A percentile compares a stretch with the other conserved stretches of the same genome.
Evolutionary conservation across 805 yeast genomes (phyloP).

Genomic region (Ogataea nakhonphanomensis): DNA sequence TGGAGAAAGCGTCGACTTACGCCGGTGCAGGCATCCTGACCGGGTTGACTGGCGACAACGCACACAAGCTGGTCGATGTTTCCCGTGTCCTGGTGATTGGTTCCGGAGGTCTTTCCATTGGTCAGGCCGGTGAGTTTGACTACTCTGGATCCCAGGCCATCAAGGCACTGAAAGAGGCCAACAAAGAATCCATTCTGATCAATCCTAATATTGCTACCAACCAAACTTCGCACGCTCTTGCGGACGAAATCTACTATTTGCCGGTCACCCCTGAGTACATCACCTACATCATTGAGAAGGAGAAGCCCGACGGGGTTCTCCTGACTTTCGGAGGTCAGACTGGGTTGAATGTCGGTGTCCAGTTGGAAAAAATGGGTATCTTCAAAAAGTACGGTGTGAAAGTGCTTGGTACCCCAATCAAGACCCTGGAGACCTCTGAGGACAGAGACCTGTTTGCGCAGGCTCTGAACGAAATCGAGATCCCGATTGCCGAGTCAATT

Average conservation of each 20-base stretch:
- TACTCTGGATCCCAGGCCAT: slow-evolving; percentile 97
- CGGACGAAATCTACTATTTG: slow-evolving; percentile 91
- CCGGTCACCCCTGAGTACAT: slow-evolving; percentile 98
- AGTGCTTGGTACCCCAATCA: slow-evolving; percentile 96
- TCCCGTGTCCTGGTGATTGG: slow-evolving; percentile 88
- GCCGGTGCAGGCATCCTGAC: slow-evolving; percentile 63
- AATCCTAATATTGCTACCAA: slow-evolving; percentile 97
- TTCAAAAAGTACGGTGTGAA: slow-evolving; percentile 87
- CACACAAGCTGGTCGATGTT: slow-evolving; percentile 73
- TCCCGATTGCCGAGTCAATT: slow-evolving; percentile 94
- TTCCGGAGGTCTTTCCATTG: slow-evolving; percentile 95
- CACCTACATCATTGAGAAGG: slow-evolving; percentile 91
- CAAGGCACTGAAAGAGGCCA: slow-evolving; percentile 89
- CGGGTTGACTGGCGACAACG: slow-evolving; percentile 55
- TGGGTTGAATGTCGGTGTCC: slow-evolving; percentile 92
- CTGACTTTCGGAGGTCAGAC: slow-evolving; percentile 99
- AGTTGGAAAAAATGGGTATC: slow-evolving; percentile 91
- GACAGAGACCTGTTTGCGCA: slow-evolving; percentile 95
- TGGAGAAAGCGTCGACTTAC: slow-evolving; percentile 38
- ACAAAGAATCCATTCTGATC: slow-evolving; percentile 78
- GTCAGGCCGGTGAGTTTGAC: slow-evolving; percentile 98
- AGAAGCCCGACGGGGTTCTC: slow-evolving; percentile 92
- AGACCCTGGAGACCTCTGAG: slow-evolving; percentile 93
- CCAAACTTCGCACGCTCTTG: slow-evolving; percentile 92
- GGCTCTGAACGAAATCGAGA: slow-evolving; percentile 91